Percentiles rank a stretch among this genome's conserved stretches.
Conservation (phyloP, 257 asterid genomes). For the Solanum dulcamara region DNA sequence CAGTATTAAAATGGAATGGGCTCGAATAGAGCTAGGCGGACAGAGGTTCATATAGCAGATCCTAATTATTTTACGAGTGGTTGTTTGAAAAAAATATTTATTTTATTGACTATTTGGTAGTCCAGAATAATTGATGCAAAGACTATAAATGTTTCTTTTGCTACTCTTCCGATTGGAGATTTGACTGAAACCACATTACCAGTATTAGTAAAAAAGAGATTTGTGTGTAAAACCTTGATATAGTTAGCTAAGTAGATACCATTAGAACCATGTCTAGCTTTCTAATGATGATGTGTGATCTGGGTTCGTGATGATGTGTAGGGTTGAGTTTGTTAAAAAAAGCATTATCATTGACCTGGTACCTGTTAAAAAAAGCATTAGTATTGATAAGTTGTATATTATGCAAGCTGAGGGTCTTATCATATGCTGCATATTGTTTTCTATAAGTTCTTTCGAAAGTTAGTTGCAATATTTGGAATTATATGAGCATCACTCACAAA, state of each 20-base stretch:
- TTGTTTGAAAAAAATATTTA: not conserved
- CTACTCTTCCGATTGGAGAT: not conserved
- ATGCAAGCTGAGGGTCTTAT: not conserved
- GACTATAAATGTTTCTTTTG: not conserved
- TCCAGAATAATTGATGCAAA: not conserved
- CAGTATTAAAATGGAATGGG: not conserved
- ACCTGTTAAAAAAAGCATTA: not conserved
- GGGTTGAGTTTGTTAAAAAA: not conserved
- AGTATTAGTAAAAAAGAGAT: not conserved
- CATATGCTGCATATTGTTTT: not conserved
- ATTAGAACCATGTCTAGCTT: not conserved
- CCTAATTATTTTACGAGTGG: not conserved
- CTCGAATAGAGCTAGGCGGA: not conserved
- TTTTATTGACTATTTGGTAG: not conserved
- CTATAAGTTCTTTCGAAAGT: not conserved
- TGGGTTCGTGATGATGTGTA: not conserved
- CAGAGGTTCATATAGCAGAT: not conserved
- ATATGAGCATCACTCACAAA: not conserved
- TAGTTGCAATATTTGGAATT: not conserved
- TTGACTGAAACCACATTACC: not conserved
- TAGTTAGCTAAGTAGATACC: not conserved
- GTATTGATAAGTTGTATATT: not conserved
- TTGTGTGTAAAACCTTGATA: not conserved
- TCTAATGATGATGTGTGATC: not conserved
- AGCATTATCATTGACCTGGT: not conserved